These are phyloP conservation scores for Dothideomycetes sp. DNA, from an alignment of 2,329 filamentous ascomycete genomes.

Conservation along the genomic window DNA sequence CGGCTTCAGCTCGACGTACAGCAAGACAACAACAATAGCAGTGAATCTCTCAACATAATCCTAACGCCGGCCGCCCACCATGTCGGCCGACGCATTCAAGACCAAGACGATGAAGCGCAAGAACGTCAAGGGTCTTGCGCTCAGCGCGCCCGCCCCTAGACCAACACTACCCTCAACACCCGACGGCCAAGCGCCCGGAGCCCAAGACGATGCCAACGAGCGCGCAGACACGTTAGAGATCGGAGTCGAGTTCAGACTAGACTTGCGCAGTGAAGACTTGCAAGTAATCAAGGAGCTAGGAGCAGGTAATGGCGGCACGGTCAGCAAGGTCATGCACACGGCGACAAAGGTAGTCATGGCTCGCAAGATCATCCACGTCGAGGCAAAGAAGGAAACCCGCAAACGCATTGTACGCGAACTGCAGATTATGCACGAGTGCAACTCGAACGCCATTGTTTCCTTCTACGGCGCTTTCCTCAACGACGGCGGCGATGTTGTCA, in stretches of 20 bases:
- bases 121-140: conserved; percentile 91
- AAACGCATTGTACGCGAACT: conserved; percentile 95
- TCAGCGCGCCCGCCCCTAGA: conserved; percentile 70
- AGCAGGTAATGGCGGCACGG: conserved; percentile 91
- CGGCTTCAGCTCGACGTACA: too few relatives aligned
- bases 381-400: conserved; percentile 93
- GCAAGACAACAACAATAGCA: too few relatives aligned
- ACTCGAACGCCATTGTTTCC: conserved; percentile 91
- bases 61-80: conserved; percentile 18
- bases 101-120: conserved; percentile 90
- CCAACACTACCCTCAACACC: conserved; percentile 61
- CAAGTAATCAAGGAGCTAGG: conserved; percentile 91
- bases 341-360: conserved; percentile 96
- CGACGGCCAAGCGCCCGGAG: conserved; percentile 54
- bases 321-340: conserved; percentile 94
- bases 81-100: conserved; percentile 55
- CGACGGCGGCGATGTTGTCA: conserved; percentile 92
- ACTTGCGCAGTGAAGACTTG: conserved; percentile 83
- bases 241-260: conserved; percentile 91
- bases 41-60: too few relatives aligned
- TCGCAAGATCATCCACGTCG: conserved; percentile 76
- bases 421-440: conserved; percentile 97
- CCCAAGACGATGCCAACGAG: conserved; percentile 47
- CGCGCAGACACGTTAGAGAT: conserved; percentile 75
- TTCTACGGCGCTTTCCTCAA: conserved; percentile 98